phyloP scores from a whole-genome alignment of 306 rosid genomes.

The Quercus alba region DNA sequence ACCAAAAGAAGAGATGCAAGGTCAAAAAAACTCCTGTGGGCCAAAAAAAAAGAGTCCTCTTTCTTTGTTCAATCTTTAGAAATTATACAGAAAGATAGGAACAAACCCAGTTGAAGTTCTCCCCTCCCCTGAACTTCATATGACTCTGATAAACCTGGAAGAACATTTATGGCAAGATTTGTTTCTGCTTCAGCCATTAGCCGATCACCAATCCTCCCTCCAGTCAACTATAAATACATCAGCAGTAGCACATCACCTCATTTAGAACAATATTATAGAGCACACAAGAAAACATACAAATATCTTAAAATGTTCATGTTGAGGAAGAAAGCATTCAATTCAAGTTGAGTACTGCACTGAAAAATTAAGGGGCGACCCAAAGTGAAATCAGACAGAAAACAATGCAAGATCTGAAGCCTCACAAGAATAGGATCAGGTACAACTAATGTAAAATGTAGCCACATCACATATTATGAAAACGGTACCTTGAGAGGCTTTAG shows the following conservation, averaged over 20 bases:
- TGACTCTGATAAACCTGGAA: slow-evolving; percentile 89
- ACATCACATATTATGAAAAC: neutral
- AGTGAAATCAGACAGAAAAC: neutral
- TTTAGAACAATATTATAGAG: slow-evolving; percentile 19
- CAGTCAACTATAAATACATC: slow-evolving; percentile 65
- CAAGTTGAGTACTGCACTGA: neutral
- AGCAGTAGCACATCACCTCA: slow-evolving; percentile 27
- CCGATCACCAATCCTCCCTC: slow-evolving; percentile 89
- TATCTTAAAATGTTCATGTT: slow-evolving; percentile 12
- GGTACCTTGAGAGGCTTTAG: neutral
- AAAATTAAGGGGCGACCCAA: neutral
- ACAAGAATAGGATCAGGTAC: neutral
- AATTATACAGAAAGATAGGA: slow-evolving; percentile 10
- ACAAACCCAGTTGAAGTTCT: slow-evolving; percentile 93
- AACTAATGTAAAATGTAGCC: neutral
- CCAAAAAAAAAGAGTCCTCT: neutral
- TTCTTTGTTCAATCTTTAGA: neutral
- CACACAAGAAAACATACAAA: neutral
- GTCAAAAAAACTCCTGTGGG: neutral
- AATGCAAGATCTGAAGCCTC: neutral
- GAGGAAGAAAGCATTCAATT: neutral
- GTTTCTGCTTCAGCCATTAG: slow-evolving; percentile 95
- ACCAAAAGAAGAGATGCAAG: no score
- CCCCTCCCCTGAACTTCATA: slow-evolving; percentile 99
- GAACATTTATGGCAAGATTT: slow-evolving; percentile 95